phyloP scores from a whole-genome alignment of 331 rosid genomes.

The Ulmus americana region DNA sequence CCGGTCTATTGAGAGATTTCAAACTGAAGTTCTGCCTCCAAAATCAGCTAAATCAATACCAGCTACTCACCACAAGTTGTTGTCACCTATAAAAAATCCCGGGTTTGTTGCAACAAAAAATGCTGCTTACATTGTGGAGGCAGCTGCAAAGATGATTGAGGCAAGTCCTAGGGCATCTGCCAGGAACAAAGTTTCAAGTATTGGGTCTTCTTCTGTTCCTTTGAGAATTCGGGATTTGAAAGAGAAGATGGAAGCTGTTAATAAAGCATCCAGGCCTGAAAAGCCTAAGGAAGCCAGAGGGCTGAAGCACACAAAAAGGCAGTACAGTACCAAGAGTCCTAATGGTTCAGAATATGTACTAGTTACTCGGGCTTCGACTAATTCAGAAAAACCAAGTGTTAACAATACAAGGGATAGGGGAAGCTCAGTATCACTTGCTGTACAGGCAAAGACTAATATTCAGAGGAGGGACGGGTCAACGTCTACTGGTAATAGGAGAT shows the following conservation, averaged over 20 bases:
- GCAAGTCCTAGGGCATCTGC: slow-evolving; percentile 53
- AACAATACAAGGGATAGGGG: slow-evolving; percentile 40
- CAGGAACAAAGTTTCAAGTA: slow-evolving; percentile 35
- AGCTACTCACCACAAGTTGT: slow-evolving; percentile 64
- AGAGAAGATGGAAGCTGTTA: slow-evolving; percentile 66
- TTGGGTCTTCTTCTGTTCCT: slow-evolving; percentile 59
- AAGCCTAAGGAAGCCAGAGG: slow-evolving; percentile 26
- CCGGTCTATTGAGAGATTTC: slow-evolving; percentile 62
- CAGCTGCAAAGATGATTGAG: slow-evolving; percentile 78
- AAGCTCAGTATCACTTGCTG: slow-evolving; percentile 44
- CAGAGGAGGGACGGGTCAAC: slow-evolving; percentile 40
- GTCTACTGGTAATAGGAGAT: slow-evolving; percentile 37
- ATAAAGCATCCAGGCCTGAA: slow-evolving; percentile 42
- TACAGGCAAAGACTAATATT: slow-evolving; percentile 41
- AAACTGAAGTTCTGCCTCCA: slow-evolving; percentile 80
- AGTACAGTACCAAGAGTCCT: slow-evolving; percentile 27
- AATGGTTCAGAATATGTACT: slow-evolving; percentile 37
- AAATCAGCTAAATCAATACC: slow-evolving; percentile 83
- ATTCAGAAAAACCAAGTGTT: slow-evolving; percentile 34
- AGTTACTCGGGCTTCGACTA: slow-evolving; percentile 34
- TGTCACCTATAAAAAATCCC: slow-evolving; percentile 77
- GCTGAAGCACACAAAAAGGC: slow-evolving; percentile 33
- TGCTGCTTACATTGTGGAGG: slow-evolving; percentile 68
- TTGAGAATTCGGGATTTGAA: slow-evolving; percentile 68
- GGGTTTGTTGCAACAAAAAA: slow-evolving; percentile 51